Percentiles rank a stretch among this genome's conserved stretches.
phyloP scores from a whole-genome alignment of 164 flowering plant species.

The Aristolochia californica region DNA sequence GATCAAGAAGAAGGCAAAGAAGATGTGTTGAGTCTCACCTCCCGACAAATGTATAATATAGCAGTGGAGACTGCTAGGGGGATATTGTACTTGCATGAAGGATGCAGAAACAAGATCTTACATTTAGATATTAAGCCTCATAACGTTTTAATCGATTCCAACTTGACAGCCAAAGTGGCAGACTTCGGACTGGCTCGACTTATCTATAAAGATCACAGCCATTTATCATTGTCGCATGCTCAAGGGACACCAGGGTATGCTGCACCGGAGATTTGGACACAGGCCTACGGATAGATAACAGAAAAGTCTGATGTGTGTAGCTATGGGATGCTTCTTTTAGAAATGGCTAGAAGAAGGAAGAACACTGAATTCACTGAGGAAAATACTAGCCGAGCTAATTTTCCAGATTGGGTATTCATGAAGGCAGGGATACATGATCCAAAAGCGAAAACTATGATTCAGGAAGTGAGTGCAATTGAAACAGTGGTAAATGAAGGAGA shows the following conservation, averaged over 20 bases:
- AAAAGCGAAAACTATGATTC: no score
- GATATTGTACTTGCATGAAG: constrained; percentile 4
- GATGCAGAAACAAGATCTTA: constrained; percentile 7
- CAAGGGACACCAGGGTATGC: constrained; percentile 14
- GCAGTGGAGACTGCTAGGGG: constrained; percentile 6
- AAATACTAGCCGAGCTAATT: no score
- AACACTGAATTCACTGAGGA: no score
- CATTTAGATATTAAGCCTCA: constrained; percentile 24
- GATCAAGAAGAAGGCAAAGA: no score
- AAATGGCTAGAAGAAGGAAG: constrained; percentile 6
- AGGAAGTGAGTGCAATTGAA: no score
- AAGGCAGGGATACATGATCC: no score
- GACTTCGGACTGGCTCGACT: constrained; percentile 17
- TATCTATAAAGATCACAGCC: constrained; percentile 1
- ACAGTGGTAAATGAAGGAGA: no score
- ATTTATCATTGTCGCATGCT: constrained; percentile 5
- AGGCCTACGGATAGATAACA: constrained; percentile 1
- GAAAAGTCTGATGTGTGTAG: constrained; percentile 10
- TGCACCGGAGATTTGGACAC: constrained; percentile 15
- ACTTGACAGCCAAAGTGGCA: constrained; percentile 12
- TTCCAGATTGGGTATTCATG: no score
- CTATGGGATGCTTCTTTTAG: constrained; percentile 17
- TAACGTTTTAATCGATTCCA: constrained; percentile 14
- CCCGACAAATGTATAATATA: constrained; percentile 1
- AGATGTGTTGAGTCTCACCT: no score